Base-by-base conservation (phyloP, 768 basidiomycete species). In the Lactifluus rugatus region DNA sequence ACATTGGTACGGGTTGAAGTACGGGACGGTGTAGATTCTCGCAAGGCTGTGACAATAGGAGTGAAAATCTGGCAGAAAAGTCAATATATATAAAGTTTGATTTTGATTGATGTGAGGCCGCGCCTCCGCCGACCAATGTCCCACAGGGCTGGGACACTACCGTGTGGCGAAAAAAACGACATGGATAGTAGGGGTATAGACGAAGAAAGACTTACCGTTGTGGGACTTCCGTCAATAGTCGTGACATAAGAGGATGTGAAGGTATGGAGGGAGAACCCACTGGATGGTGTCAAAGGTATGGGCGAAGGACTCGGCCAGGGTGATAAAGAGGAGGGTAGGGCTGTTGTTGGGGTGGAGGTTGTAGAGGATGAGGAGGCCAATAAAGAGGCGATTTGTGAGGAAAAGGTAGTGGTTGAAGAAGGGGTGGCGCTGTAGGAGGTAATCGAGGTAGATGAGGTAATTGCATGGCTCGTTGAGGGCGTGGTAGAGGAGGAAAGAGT, bases 1-100 rank as follows among this genome's bases (percentile, higher is more conserved):
- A 62, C 11, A 32, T 41, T 26, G 3, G 54, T 50, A 14, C 57
- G 63, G 0, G 53, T 2, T 14, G 63, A 58, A 13, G 28, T 19
- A 0, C 0, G 11, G 44, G 28, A 23, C 0, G 28, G 8, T 0
- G 47, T 4, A 5, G 52, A 34, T 1, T n/a, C 19, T n/a, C 39
- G 51, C 7, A 63, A 37, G 1, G 60, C 5, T 1, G 62, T 64
- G 31, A 58, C 56, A 53, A 64, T 53, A 8, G 62, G 62, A 7
- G 60, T 62, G 16, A 52, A 45, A 5, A 62, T 19, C 62, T 64
- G 39, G 48, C 26, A 49, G 21, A 49, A 17, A 16, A 39, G 21
- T 11, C n/a, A 16, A 13, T 1, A 23, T 32, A 25, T 21, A 25
- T 19, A 9, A 26, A 13, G 34, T 37, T 48, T 39, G 46, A 39